Base-by-base conservation (phyloP, 139 green algal species). In the Medakamo hakoo region DNA sequence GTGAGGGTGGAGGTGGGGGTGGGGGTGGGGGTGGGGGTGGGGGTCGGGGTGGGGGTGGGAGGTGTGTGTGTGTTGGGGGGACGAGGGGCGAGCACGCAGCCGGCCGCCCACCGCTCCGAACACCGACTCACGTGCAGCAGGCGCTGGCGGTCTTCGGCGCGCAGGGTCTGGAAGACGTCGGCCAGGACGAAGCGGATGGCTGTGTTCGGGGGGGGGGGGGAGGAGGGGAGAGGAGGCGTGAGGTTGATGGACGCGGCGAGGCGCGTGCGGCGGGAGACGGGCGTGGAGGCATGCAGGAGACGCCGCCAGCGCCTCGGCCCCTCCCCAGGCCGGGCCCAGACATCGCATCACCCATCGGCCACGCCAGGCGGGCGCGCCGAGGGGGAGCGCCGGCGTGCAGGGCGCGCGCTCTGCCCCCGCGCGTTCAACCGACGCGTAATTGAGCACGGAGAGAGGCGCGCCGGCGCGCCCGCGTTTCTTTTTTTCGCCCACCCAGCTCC, bases 171-270 rank as follows among this genome's bases (percentile, higher is more conserved):
- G 75, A 87, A 89, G 3, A 93, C 68, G 62, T 96, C 92, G 52
- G 85, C 90, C 26, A 99, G 80, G 3, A 99, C 93, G 69, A 99
- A 99, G 19, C 91, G 84, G 65, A 99, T 97, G 62, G 93, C 92
- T 96, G 84, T 66, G 69, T 5, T 23, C 9, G 3, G 63, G 48
- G 24, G 26, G n/a, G 57, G 25, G 20, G 20, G 29, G 65, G 22
- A 55, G 21, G 27, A 24, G 26, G 40, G 16, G 16, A 52, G n/a
- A 49, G 62, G 19, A 14, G 4, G 26, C 9, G 58, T 49, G 58
- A 26, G 58, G 21, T 20, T 29, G 20, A n/a, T 57, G 49, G 25
- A 58, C 4, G 61, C 30, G 59, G 19, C 18, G 59, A n/a, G 26
- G 25, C 24, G 59, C 25, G 59, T 27, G 59, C 59, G 59, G 14